Evolutionary conservation across 129 eudicot species (phyloP).

Genomic region (Helianthus tuberosus): DNA sequence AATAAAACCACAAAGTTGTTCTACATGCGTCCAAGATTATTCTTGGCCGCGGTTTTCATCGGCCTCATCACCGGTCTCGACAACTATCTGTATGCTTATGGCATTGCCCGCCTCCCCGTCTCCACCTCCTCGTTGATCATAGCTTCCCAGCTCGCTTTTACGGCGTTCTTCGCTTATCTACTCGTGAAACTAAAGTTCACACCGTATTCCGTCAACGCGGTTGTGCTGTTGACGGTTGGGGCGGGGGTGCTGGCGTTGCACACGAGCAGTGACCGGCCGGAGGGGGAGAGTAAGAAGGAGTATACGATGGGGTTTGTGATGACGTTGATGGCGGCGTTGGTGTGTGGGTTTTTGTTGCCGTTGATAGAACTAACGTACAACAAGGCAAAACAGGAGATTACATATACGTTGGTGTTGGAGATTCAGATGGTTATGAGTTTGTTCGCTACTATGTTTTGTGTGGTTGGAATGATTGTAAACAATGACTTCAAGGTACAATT

Average conservation of each 20-base stretch:
- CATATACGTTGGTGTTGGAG: conserved; percentile 53
- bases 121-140: conserved; percentile 39
- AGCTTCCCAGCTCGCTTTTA: conserved; percentile 51
- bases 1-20: not conserved
- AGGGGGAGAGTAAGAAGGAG: conserved; percentile 42
- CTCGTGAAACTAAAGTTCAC: conserved; percentile 55
- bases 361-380: conserved; percentile 41
- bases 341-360: conserved; percentile 47
- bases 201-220: conserved; percentile 41
- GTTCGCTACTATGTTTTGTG: conserved; percentile 46
- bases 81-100: conserved; percentile 39
- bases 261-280: conserved; percentile 46
- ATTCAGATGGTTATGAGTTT: conserved; percentile 47
- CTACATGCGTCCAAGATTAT: conserved; percentile 29
- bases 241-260: conserved; percentile 46
- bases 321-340: conserved; percentile 40
- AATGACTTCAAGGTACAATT: conserved; percentile 41
- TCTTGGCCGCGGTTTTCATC: conserved; percentile 25
- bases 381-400: conserved; percentile 39
- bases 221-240: conserved; percentile 44
- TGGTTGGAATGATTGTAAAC: conserved; percentile 42
- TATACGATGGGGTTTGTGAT: conserved; percentile 46
- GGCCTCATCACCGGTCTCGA: conserved; percentile 41
- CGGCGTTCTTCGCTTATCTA: conserved; percentile 40
- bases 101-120: conserved; percentile 41